These are phyloP conservation scores for Nakazawaea molendinolei DNA, from an alignment of 805 yeast species.

Conservation along the genomic window DNA sequence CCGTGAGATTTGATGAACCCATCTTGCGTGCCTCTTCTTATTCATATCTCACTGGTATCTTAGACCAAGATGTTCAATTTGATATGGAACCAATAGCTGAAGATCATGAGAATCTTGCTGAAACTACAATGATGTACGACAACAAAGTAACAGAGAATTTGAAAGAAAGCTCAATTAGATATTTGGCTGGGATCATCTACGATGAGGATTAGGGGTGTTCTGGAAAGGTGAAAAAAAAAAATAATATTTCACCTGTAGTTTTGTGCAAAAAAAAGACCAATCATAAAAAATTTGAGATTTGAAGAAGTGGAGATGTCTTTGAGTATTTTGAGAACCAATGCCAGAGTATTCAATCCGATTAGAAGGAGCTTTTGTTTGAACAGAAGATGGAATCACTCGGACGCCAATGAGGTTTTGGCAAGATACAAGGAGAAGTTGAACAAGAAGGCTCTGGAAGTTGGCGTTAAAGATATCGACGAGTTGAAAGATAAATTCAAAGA, in stretches of 20 bases:
- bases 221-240: too few species aligned
- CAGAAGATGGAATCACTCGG: constrained; percentile 14
- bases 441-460: constrained; percentile 31
- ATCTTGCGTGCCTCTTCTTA: constrained; percentile 7
- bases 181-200: constrained; percentile 8
- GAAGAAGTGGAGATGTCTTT: constrained; percentile 3
- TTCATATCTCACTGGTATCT: constrained; percentile 7
- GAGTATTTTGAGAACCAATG: constrained; percentile 1
- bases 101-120: neutral
- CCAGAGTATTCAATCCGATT: neutral
- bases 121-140: constrained; percentile 4
- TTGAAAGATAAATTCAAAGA: constrained; percentile 57
- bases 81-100: neutral
- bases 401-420: constrained; percentile 25
- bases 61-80: neutral
- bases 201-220: too few species aligned
- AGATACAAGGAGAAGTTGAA: constrained; percentile 36
- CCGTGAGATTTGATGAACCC: constrained; percentile 11
- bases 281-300: neutral
- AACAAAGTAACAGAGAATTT: constrained; percentile 5
- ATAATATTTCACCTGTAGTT: neutral
- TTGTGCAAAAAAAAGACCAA: neutral
- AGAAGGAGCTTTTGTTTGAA: constrained; percentile 1
- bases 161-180: constrained; percentile 7
- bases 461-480: constrained; percentile 46